Evolutionary conservation across 2,329 filamentous ascomycete species (phyloP).

Genomic region (Neonectria hederae): DNA sequence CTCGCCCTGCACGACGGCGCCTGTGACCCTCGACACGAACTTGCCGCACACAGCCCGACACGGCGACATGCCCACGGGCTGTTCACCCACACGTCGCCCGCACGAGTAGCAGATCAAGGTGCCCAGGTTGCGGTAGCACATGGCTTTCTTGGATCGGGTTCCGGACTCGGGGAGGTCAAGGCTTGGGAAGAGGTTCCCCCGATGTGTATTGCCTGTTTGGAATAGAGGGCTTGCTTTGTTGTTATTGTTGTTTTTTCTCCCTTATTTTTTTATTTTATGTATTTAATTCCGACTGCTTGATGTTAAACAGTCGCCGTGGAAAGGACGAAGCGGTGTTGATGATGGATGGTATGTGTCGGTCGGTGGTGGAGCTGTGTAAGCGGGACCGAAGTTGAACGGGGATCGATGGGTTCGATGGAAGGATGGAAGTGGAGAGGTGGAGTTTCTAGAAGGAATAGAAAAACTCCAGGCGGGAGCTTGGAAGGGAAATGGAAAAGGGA

Average conservation of each 20-base stretch:
- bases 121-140: slow-evolving; percentile 40
- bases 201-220: neutral
- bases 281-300: neutral
- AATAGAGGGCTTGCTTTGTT: neutral
- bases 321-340: neutral
- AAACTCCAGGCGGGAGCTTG: neutral
- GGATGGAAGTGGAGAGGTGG: neutral
- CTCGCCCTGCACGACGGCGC: slow-evolving; percentile 35
- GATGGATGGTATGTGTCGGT: slow-evolving; percentile 2
- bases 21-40: slow-evolving; percentile 41
- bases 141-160: slow-evolving; percentile 11
- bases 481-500: neutral
- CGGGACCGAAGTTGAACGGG: neutral
- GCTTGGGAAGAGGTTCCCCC: neutral
- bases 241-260: neutral
- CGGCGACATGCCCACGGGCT: slow-evolving; percentile 36
- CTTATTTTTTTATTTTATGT: neutral
- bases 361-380: slow-evolving; percentile 17
- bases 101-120: slow-evolving; percentile 37
- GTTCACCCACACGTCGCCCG: slow-evolving; percentile 37
- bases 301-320: neutral
- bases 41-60: slow-evolving; percentile 40
- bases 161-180: neutral
- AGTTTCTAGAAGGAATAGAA: slow-evolving; percentile 1
- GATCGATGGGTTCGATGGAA: neutral